Base-by-base conservation (phyloP, 176 grass and related monocot species). In the Themeda triandra region DNA sequence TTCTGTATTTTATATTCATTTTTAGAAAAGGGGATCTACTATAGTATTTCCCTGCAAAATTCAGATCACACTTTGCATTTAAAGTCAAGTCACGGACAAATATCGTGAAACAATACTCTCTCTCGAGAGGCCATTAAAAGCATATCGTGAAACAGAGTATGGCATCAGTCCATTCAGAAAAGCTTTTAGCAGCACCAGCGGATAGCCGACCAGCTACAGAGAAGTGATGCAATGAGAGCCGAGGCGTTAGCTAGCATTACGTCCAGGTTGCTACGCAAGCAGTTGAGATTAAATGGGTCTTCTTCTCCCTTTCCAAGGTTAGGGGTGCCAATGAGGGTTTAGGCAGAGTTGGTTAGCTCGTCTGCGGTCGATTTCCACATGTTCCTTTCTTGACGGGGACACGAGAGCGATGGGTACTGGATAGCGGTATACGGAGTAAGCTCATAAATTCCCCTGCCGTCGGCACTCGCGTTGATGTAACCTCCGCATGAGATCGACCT, bases 321-420 rank as follows among this genome's bases (percentile, higher is more conserved):
- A 31, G 13, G 12, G 13, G 1, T 0, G 6, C n/a, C n/a, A 39
- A 71, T 66, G 27, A 42, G 14, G 37, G 21, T 82, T 41, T 58
- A 36, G 10, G 25, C 36, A 35, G 21, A 5, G n/a, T 33, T 63
- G 8, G 15, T 68, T 18, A 9, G 32, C 13, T 31, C 27, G 31
- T 79, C 39, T 30, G 23, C n/a, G 18, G 27, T 79, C 36, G 42
- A 51, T 78, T 73, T 83, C 40, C 23, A 15, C 42, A 30, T 30
- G 73, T 40, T 21, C 45, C 67, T 83, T 83, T 83, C 36, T 11
- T 66, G 84, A 83, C 13, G 14, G 58, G 8, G 60, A 83, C 74
- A 29, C 44, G 76, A 88, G 10, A 88, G 35, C 36, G 86, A 85
- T 66, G 3, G 77, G 77, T 88, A 88, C 68, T 87, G 48, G 80